Conservation (phyloP, 1,139 yeast species). For the Blastobotrys proliferans region DNA sequence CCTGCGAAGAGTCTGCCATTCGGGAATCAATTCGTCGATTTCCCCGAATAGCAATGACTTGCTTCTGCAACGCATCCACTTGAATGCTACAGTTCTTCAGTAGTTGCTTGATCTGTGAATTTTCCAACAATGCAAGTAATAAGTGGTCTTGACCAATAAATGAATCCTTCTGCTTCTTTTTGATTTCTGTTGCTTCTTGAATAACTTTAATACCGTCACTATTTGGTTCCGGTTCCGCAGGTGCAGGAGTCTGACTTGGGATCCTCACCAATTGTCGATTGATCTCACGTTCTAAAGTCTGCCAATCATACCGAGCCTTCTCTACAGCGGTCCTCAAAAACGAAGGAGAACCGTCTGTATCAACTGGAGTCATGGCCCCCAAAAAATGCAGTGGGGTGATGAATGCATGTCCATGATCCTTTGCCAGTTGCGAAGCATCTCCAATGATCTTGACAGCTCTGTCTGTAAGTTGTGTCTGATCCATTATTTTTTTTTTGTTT, state of each 20-base stretch:
- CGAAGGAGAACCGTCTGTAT: conserved; percentile 61
- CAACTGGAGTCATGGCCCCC: conserved; percentile 85
- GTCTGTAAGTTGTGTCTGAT: conserved; percentile 58
- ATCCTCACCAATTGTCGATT: conserved; percentile 77
- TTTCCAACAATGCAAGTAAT: conserved; percentile 78
- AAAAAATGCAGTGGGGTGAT: conserved; percentile 80
- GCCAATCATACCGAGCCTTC: conserved; percentile 87
- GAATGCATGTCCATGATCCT: conserved; percentile 79
- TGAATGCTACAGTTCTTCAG: conserved; percentile 72
- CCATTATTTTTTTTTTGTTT: not conserved
- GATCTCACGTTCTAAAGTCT: conserved; percentile 69
- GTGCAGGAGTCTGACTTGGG: conserved; percentile 88
- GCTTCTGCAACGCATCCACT: conserved; percentile 68
- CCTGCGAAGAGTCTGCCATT: conserved; percentile 84
- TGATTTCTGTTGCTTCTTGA: conserved; percentile 66
- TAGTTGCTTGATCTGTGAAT: conserved; percentile 62
- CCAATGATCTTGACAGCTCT: conserved; percentile 81
- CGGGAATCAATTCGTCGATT: conserved; percentile 89
- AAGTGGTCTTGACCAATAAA: conserved; percentile 94
- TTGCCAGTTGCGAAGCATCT: conserved; percentile 75
- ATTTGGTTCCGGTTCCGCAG: conserved; percentile 65
- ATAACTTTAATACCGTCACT: conserved; percentile 68
- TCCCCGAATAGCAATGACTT: conserved; percentile 84
- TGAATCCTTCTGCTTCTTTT: conserved; percentile 83
- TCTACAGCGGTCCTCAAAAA: conserved; percentile 83